Conservation (phyloP, 2,329 filamentous ascomycete species). For the Microcyclospora pomicola region DNA sequence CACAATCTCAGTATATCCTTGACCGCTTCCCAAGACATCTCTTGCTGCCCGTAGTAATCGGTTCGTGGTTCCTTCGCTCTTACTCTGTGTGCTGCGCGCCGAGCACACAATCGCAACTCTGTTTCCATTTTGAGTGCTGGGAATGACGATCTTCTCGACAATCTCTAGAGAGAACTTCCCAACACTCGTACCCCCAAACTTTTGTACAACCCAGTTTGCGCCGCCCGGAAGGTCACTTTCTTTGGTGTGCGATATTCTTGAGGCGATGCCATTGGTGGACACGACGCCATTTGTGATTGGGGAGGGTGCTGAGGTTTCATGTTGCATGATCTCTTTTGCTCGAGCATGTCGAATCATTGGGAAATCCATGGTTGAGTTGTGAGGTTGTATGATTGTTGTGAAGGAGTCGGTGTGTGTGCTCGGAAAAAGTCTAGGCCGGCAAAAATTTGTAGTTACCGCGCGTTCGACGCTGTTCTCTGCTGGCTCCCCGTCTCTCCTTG, state of each 20-base stretch:
- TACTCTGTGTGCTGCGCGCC: slow-evolving; percentile 84
- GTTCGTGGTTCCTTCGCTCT: slow-evolving; percentile 89
- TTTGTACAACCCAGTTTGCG: slow-evolving; percentile 69
- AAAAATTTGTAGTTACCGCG: too few relatives aligned
- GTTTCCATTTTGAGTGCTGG: slow-evolving; percentile 27
- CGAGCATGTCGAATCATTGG: slow-evolving; percentile 1
- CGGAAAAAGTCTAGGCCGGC: too few relatives aligned
- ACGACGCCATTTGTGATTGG: slow-evolving; percentile 1
- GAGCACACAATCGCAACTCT: slow-evolving; percentile 90
- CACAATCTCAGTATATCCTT: slow-evolving; percentile 59
- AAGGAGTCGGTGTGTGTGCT: too few relatives aligned
- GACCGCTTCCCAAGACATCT: slow-evolving; percentile 28
- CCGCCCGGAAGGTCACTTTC: slow-evolving; percentile 37
- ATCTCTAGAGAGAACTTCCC: slow-evolving; percentile 69
- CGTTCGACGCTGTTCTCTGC: too few relatives aligned
- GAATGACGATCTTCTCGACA: slow-evolving; percentile 45
- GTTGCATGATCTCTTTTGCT: not conserved
- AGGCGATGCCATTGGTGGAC: not conserved
- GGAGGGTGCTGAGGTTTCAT: not conserved
- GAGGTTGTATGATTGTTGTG: too few relatives aligned
- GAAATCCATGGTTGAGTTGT: slow-evolving; percentile 1
- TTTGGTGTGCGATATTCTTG: slow-evolving; percentile 25
- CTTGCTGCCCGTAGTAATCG: slow-evolving; percentile 40
- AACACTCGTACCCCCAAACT: slow-evolving; percentile 89
- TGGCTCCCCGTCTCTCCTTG: too few relatives aligned